Evolutionary conservation across 352 stramenopile species (phyloP).

Genomic region (Globisporangium cederbergense): DNA sequence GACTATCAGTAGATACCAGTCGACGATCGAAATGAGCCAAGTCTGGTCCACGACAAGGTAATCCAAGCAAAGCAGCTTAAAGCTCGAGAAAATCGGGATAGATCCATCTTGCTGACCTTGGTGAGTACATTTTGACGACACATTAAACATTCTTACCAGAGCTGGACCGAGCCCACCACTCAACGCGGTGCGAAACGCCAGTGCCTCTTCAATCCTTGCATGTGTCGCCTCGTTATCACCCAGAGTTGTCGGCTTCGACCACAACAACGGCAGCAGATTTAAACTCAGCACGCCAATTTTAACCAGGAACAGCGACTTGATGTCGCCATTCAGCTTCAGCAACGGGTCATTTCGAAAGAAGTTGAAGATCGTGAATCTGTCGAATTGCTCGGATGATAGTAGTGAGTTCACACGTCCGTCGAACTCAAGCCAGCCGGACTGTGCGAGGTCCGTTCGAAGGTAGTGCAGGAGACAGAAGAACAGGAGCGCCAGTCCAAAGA

Average conservation of each 20-base stretch:
- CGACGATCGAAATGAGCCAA: background rate
- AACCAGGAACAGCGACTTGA: slow-evolving; percentile 11
- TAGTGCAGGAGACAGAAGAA: slow-evolving; percentile 17
- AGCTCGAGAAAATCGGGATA: slow-evolving; percentile 14
- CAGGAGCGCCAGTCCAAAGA: slow-evolving; percentile 24
- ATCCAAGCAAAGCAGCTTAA: slow-evolving; percentile 25
- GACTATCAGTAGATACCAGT: slow-evolving; percentile 4
- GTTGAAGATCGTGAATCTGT: background rate
- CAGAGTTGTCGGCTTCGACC: too few species aligned
- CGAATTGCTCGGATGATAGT: background rate
- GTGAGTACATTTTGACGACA: too few species aligned
- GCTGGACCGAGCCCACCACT: slow-evolving; percentile 14
- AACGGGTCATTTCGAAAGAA: background rate
- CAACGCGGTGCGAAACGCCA: slow-evolving; percentile 8
- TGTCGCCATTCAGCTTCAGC: slow-evolving; percentile 12
- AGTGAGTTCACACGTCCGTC: background rate
- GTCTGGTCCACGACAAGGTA: background rate
- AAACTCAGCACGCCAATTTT: slow-evolving; percentile 5
- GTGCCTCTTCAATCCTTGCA: background rate
- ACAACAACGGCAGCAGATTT: slow-evolving; percentile 12
- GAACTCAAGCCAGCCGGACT: slow-evolving; percentile 5
- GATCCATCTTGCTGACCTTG: background rate
- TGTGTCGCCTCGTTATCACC: too few species aligned
- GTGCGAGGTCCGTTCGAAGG: background rate
- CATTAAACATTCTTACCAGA: too few species aligned